Conservation (phyloP, 2,329 filamentous ascomycete species). For the Dissoconium aciculare region DNA sequence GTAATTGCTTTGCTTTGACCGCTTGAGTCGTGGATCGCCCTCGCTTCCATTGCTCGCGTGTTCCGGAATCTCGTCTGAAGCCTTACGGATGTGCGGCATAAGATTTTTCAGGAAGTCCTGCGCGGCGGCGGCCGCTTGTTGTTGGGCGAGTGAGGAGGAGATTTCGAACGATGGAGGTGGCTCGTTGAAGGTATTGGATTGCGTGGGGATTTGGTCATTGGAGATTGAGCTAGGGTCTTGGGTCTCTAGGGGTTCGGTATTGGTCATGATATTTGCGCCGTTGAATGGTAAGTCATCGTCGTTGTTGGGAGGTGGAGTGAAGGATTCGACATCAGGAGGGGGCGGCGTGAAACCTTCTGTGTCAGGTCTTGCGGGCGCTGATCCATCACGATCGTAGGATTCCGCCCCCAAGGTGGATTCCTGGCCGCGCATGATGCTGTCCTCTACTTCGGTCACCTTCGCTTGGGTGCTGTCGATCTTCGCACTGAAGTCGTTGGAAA, state of each 20-base stretch:
- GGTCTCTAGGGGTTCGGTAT: constrained; percentile 6
- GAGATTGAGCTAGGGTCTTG: constrained; percentile 26
- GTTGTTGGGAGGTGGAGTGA: constrained; percentile 51
- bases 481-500: constrained; percentile 47
- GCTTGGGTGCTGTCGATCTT: constrained; percentile 59
- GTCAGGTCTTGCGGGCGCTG: constrained; percentile 24
- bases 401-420: constrained; percentile 40
- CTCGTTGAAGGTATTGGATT: constrained; percentile 18
- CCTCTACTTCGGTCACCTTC: constrained; percentile 79
- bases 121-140: constrained; percentile 7
- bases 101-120: constrained; percentile 19
- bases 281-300: too few relatives aligned
- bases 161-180: constrained; percentile 18
- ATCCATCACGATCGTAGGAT: constrained; percentile 5
- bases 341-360: constrained; percentile 41
- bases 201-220: constrained; percentile 22
- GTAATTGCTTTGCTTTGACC: constrained; percentile 20
- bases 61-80: constrained; percentile 14
- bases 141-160: constrained; percentile 9
- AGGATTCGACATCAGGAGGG: constrained; percentile 67
- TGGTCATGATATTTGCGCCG: constrained; percentile 5
- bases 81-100: constrained; percentile 11
- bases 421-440: constrained; percentile 75
- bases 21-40: constrained; percentile 23
- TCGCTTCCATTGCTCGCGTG: constrained; percentile 5